Evolutionary conservation across 129 eudicot species (phyloP).

Genomic region (Escallonia herrerae): DNA sequence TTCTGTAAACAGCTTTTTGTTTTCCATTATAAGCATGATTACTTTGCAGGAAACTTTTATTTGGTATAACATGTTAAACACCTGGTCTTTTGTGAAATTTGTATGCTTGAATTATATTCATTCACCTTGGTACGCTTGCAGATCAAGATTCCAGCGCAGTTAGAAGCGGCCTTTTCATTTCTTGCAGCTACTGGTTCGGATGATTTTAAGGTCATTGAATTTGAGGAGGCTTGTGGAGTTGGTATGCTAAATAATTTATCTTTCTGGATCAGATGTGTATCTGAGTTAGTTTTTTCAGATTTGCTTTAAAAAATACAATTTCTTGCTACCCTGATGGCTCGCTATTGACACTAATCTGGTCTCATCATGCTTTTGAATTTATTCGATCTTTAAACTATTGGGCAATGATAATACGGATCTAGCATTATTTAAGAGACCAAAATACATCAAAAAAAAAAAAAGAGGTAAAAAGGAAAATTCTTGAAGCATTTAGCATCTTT

Average conservation of each 20-base stretch:
- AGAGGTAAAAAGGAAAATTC: too few relatives aligned
- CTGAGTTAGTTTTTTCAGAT: not conserved
- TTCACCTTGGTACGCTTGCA: constrained; percentile 17
- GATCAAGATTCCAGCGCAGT: constrained; percentile 64
- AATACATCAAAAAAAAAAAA: too few relatives aligned
- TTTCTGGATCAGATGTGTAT: not conserved
- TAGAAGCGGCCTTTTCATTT: constrained; percentile 47
- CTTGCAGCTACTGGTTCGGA: constrained; percentile 31
- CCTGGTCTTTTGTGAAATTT: constrained; percentile 1
- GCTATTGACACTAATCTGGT: too few relatives aligned
- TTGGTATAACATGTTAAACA: not conserved
- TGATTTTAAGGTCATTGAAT: constrained; percentile 22
- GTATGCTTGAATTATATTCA: not conserved
- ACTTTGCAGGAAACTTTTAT: not conserved
- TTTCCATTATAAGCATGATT: not conserved
- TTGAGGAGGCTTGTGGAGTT: constrained; percentile 93
- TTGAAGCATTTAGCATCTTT: too few relatives aligned
- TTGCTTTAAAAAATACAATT: too few relatives aligned
- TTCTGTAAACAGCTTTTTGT: too few relatives aligned
- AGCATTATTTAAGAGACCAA: too few relatives aligned
- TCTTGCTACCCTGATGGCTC: too few relatives aligned
- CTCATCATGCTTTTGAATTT: too few relatives aligned
- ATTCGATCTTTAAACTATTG: too few relatives aligned
- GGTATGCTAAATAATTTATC: constrained; percentile 37
- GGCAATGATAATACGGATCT: too few relatives aligned